A percentile compares a stretch with the other conserved stretches of the same genome.
phyloP scores from a whole-genome alignment of 75 land plant species.

The Chamaecyparis obtusa region DNA sequence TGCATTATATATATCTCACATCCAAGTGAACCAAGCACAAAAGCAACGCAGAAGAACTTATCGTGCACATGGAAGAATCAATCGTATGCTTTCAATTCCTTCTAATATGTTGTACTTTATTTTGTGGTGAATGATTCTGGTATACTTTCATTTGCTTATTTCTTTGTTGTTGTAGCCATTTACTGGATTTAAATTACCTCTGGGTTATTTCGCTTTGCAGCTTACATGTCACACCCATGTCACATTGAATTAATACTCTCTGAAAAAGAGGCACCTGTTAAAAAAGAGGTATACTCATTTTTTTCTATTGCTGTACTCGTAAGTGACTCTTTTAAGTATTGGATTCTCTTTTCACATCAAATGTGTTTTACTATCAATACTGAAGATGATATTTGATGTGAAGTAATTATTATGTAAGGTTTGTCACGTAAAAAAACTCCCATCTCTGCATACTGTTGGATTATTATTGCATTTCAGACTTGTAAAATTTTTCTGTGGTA shows the following conservation, averaged over 20 bases:
- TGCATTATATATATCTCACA: slow-evolving; percentile 78
- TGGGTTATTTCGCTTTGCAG: slow-evolving; percentile 20
- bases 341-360: not conserved
- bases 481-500: no score
- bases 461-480: not conserved
- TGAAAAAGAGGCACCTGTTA: slow-evolving; percentile 66
- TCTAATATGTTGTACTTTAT: not conserved
- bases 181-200: not conserved
- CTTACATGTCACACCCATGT: slow-evolving; percentile 69
- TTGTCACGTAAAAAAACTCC: not conserved
- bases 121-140: not conserved
- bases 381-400: no score
- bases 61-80: slow-evolving; percentile 95
- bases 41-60: slow-evolving; percentile 94
- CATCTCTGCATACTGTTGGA: not conserved
- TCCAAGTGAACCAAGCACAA: slow-evolving; percentile 93
- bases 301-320: not conserved
- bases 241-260: slow-evolving; percentile 60
- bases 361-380: not conserved
- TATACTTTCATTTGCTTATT: not conserved
- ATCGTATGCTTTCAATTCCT: slow-evolving; percentile 51
- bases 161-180: not conserved
- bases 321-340: not conserved
- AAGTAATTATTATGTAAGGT: not conserved
- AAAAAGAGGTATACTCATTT: slow-evolving; percentile 47